Base-by-base conservation (phyloP, 1,284 basidiomycete species). In the Irpex lacteus region DNA sequence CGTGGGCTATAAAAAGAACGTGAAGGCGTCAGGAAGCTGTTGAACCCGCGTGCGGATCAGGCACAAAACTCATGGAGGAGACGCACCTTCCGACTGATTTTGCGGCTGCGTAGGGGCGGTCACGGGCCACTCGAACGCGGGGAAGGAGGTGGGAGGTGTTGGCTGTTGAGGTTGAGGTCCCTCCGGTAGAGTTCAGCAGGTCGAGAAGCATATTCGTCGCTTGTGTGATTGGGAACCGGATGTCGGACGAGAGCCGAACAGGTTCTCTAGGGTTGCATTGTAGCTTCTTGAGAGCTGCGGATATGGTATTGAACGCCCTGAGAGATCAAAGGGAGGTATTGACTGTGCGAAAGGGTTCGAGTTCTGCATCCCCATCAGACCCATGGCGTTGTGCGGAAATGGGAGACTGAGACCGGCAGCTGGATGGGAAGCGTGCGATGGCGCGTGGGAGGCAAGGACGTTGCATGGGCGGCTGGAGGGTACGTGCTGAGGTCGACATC, bases 401-500 rank as follows among this genome's bases (percentile, higher is more conserved):
- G 44, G 34, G 44, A 59, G 37, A 15, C 5, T 40, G 37, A 60
- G 59, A 9, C 36, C 38, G 38, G 59, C 5, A 15, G 36, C 19
- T 60, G 59, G 7, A 36, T 38, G 32, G 26, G 49, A 13, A 15
- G 44, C 18, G 5, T 63, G 61, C 36, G 47, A 59, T 18, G 38
- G 44, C 3, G 11, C 21, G 37, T 62, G 61, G 40, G 38, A 15
- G 69, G 65, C 34, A 71, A 66, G 21, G 68, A 64, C 18, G 69
- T 66, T 44, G 70, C 65, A 61, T 62, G 59, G 5, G 63, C 64
- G 49, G 67, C 63, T 19, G 67, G 63, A 37, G 66, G 64, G 66
- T 63, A 70, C 38, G 64, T 62, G 61, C 57, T 65, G 37, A 70
- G 63, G 65, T 74, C 72, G 64, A 74, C 70, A 60, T 73, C 71